phyloP scores from a whole-genome alignment of 2,329 filamentous ascomycete species.

The Claviceps spartinae region DNA sequence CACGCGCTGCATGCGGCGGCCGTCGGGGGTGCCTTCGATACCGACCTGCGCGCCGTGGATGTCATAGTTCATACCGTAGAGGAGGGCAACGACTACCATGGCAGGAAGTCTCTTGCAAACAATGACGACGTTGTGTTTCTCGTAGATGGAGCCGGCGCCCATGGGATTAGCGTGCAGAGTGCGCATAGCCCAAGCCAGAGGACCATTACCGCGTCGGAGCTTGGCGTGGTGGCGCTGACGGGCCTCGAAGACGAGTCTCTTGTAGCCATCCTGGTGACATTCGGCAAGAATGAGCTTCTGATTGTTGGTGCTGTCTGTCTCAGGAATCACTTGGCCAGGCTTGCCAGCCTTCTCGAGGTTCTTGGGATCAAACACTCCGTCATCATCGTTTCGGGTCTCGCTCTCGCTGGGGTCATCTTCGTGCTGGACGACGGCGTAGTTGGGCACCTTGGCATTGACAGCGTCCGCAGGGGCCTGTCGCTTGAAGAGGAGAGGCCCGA shows the following conservation, averaged over 20 bases:
- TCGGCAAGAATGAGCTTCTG: conserved; percentile 35
- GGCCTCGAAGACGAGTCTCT: conserved; percentile 44
- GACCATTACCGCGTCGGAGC: conserved; percentile 48
- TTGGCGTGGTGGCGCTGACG: conserved; percentile 46
- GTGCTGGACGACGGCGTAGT: conserved; percentile 67
- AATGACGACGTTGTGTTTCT: conserved; percentile 54
- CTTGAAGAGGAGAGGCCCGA: conserved; percentile 50
- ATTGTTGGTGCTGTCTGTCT: conserved; percentile 29
- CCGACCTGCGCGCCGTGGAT: conserved; percentile 40
- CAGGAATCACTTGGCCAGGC: conserved; percentile 6
- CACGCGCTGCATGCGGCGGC: conserved; percentile 31
- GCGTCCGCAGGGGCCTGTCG: conserved; percentile 41
- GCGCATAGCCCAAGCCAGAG: conserved; percentile 75
- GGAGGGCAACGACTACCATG: conserved; percentile 43
- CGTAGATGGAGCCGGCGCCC: conserved; percentile 60
- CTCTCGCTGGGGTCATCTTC: conserved; percentile 28
- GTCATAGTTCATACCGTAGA: conserved; percentile 71
- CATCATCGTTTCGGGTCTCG: conserved; percentile 14
- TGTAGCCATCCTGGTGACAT: conserved; percentile 39
- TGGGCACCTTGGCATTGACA: conserved; percentile 46
- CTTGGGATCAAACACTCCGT: conserved; percentile 12
- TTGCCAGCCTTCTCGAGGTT: conserved; percentile 2
- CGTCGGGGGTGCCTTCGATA: conserved; percentile 11
- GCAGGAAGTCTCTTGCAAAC: conserved; percentile 55
- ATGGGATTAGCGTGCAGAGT: conserved; percentile 60